phyloP scores from a whole-genome alignment of 768 basidiomycete species.

The Suillus placidus region DNA sequence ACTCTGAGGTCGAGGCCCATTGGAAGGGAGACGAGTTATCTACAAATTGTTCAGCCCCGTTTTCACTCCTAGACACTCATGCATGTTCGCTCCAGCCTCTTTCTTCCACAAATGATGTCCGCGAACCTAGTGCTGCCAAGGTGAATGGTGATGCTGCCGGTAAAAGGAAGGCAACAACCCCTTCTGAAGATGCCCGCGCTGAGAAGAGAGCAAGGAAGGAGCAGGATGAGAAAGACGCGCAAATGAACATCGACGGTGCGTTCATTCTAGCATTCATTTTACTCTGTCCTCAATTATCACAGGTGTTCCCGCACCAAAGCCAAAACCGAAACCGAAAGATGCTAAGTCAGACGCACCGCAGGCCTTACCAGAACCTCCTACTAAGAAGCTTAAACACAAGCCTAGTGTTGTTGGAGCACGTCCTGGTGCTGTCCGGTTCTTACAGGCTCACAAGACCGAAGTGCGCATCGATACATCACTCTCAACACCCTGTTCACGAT shows the following conservation, averaged over 20 bases:
- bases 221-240: constrained; percentile 37
- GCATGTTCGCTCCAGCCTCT: constrained; percentile 59
- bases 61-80: constrained; percentile 77
- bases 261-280: constrained; percentile 28
- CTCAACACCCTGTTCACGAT: constrained; percentile 11
- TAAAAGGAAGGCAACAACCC: constrained; percentile 57
- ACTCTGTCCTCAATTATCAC: constrained; percentile 5
- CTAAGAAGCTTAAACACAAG: constrained; percentile 41
- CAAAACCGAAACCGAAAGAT: constrained; percentile 20
- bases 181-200: constrained; percentile 50
- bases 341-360: constrained; percentile 25
- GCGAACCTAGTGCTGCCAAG: constrained; percentile 14
- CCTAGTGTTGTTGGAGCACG: constrained; percentile 35
- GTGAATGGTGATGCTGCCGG: constrained; percentile 24
- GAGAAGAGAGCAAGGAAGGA: constrained; percentile 68
- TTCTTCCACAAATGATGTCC: constrained; percentile 22
- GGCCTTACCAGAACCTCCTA: constrained; percentile 19
- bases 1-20: constrained; percentile 81
- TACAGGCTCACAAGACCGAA: constrained; percentile 58
- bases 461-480: constrained; percentile 12
- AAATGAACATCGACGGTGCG: constrained; percentile 47
- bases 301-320: constrained; percentile 18
- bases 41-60: constrained; percentile 66
- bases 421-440: constrained; percentile 46
- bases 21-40: constrained; percentile 68